A percentile compares a stretch with the other conserved stretches of the same genome.
Conservation (phyloP, 371 early-diverging fungal genomes). For the Mucor saturninus region DNA sequence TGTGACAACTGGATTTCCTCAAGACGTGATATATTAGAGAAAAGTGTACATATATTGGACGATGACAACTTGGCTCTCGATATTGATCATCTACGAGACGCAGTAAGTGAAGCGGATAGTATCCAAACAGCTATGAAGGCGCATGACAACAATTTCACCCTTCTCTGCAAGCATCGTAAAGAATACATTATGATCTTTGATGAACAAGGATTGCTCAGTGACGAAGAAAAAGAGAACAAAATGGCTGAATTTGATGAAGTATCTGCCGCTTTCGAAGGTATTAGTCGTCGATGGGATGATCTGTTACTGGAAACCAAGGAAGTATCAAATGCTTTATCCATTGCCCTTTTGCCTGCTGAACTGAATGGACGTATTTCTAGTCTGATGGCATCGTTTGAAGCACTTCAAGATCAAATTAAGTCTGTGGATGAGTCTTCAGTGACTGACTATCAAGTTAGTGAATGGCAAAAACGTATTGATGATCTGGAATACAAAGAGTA, state of each 20-base stretch:
- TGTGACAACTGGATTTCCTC: conserved; percentile 41
- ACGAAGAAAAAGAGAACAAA: conserved; percentile 26
- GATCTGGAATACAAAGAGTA: conserved; percentile 38
- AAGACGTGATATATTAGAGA: conserved; percentile 28
- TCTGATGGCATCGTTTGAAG: conserved; percentile 25
- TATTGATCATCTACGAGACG: conserved; percentile 35
- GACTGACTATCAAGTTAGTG: conserved; percentile 36
- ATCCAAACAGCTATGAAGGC: conserved; percentile 35
- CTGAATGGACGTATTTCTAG: conserved; percentile 24
- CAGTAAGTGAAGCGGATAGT: conserved; percentile 40
- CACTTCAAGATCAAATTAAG: conserved; percentile 25
- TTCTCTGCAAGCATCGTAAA: conserved; percentile 28
- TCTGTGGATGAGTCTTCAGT: conserved; percentile 25
- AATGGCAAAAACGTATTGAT: conserved; percentile 49
- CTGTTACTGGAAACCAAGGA: conserved; percentile 28
- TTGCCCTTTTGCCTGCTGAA: conserved; percentile 39
- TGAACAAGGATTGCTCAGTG: conserved; percentile 23
- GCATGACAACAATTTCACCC: conserved; percentile 32
- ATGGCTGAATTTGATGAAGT: conserved; percentile 27
- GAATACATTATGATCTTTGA: conserved; percentile 33
- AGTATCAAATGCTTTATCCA: conserved; percentile 24
- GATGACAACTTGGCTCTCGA: conserved; percentile 27
- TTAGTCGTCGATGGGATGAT: conserved; percentile 34
- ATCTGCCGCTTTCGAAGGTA: conserved; percentile 12
- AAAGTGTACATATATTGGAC: conserved; percentile 24